phyloP scores from a whole-genome alignment of 352 stramenopile genomes.

The Peronospora farinosa region DNA sequence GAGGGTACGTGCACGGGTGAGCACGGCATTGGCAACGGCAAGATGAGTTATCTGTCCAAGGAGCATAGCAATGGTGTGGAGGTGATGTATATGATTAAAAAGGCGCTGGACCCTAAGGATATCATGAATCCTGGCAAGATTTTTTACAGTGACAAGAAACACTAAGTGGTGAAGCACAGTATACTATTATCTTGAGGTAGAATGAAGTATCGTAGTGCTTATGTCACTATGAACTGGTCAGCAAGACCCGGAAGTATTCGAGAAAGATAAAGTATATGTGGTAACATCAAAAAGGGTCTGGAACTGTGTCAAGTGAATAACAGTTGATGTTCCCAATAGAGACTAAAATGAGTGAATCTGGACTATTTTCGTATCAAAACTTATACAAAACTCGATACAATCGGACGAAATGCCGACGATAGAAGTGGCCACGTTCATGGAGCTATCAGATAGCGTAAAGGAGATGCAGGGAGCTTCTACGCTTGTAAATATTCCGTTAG shows the following conservation, averaged over 20 bases:
- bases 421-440: constrained; percentile 7
- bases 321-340: no score
- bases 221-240: no score
- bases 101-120: constrained; percentile 90
- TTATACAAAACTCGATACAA: constrained; percentile 1
- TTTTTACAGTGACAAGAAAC: constrained; percentile 54
- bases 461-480: constrained; percentile 31
- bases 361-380: background rate
- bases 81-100: constrained; percentile 93
- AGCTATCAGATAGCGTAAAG: constrained; percentile 29
- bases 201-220: background rate
- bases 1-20: constrained; percentile 98
- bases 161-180: constrained; percentile 13
- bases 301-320: no score
- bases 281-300: no score
- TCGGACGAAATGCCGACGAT: constrained; percentile 14
- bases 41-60: constrained; percentile 87
- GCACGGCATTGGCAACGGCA: constrained; percentile 94
- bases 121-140: constrained; percentile 98
- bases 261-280: no score
- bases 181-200: background rate
- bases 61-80: constrained; percentile 90
- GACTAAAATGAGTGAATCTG: background rate
- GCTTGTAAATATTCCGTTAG: constrained; percentile 37
- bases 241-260: no score